These are phyloP conservation scores for Acacia concinna DNA, from an alignment of 331 rosid genomes.

Conservation along the genomic window DNA sequence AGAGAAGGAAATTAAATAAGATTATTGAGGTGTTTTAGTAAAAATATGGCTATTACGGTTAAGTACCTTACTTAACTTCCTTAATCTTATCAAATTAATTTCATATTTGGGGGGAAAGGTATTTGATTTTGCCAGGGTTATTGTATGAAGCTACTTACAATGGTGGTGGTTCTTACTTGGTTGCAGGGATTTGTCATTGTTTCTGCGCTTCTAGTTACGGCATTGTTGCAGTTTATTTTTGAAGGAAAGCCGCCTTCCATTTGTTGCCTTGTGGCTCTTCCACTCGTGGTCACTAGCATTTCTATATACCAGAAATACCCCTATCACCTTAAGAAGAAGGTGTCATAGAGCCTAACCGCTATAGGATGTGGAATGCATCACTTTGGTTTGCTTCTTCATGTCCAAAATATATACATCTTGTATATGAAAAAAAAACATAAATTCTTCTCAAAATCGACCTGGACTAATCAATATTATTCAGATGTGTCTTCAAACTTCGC, in stretches of 20 bases:
- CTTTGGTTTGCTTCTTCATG: conserved; percentile 15
- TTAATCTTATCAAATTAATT: too few relatives aligned
- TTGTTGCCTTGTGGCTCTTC: conserved; percentile 86
- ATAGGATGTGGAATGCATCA: conserved; percentile 26
- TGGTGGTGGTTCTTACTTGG: conserved; percentile 6
- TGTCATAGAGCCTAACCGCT: conserved; percentile 34
- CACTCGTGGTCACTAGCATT: conserved; percentile 80
- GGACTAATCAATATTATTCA: conserved; percentile 24
- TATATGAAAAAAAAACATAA: background rate
- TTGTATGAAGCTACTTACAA: conserved; percentile 21
- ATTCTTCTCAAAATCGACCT: conserved; percentile 35
- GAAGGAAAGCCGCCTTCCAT: conserved; percentile 94
- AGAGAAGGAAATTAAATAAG: too few relatives aligned
- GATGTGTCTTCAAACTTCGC: conserved; percentile 8
- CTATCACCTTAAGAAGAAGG: conserved; percentile 69
- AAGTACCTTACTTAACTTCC: too few relatives aligned
- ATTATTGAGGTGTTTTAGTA: too few relatives aligned
- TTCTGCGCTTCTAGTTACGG: conserved; percentile 89
- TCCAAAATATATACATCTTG: conserved; percentile 32
- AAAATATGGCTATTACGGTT: too few relatives aligned
- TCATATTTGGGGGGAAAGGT: background rate
- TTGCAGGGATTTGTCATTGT: conserved; percentile 99
- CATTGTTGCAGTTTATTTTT: conserved; percentile 85
- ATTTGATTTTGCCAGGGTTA: conserved; percentile 1
- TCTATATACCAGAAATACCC: conserved; percentile 90